These are phyloP conservation scores for Plantago ovata DNA, from an alignment of 257 asterid genomes.

Conservation along the genomic window DNA sequence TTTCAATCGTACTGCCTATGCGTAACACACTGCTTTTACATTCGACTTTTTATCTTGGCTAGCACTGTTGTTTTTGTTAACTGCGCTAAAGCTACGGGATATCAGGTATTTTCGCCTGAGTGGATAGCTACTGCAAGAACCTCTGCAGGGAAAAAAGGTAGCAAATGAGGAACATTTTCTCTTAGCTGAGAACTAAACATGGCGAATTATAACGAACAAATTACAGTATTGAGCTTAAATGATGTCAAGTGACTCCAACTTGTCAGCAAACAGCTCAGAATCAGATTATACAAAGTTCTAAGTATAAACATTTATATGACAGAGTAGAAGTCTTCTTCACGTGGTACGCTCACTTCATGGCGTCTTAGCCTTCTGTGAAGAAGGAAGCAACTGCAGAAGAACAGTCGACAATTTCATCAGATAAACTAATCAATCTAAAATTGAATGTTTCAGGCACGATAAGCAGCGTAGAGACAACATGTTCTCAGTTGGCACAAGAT, in stretches of 20 bases:
- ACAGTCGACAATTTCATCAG: not conserved
- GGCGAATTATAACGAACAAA: conserved; percentile 10
- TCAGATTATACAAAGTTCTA: conserved; percentile 14
- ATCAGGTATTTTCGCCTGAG: no score
- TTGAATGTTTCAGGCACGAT: no score
- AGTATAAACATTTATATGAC: conserved; percentile 15
- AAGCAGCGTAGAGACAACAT: no score
- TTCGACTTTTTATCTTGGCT: no score
- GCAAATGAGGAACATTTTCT: no score
- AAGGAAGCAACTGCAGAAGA: conserved; percentile 64
- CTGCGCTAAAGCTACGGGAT: no score
- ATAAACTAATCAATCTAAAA: no score
- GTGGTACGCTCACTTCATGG: conserved; percentile 33
- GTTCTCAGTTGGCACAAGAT: not conserved
- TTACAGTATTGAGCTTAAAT: conserved; percentile 4
- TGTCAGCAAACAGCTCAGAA: not conserved
- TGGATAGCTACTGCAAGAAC: no score
- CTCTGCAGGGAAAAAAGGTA: no score
- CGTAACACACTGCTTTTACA: no score
- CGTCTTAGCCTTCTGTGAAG: conserved; percentile 60
- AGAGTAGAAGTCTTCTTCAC: conserved; percentile 12
- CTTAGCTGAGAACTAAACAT: not conserved
- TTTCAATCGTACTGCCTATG: not conserved
- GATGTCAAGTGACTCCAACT: conserved; percentile 13
- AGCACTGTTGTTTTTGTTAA: no score